Evolutionary conservation across 768 basidiomycete genomes (phyloP).

Genomic region (Tricholoma sp.): DNA sequence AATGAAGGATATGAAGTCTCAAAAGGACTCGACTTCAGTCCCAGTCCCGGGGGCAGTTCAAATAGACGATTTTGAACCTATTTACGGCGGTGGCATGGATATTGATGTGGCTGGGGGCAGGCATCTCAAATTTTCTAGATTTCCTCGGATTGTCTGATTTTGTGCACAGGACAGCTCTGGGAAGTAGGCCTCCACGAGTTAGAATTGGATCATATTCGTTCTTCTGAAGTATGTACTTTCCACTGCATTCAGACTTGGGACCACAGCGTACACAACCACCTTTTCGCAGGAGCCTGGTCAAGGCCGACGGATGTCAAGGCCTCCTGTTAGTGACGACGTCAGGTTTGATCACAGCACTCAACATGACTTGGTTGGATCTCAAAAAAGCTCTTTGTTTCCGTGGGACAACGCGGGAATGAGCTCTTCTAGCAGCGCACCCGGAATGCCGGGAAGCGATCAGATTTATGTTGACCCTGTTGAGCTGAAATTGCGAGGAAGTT

Average conservation of each 20-base stretch:
- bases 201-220: slow-evolving; percentile 20
- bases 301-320: slow-evolving; percentile 67
- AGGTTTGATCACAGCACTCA: slow-evolving; percentile 37
- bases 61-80: not conserved
- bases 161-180: not conserved
- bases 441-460: slow-evolving; percentile 37
- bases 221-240: slow-evolving; percentile 53
- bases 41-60: not conserved
- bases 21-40: not conserved
- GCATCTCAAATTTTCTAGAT: not conserved
- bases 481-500: slow-evolving; percentile 48
- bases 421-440: slow-evolving; percentile 48
- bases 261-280: not conserved
- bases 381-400: slow-evolving; percentile 69
- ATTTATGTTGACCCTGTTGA: slow-evolving; percentile 50
- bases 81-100: not conserved
- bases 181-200: slow-evolving; percentile 6
- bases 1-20: slow-evolving; percentile 11
- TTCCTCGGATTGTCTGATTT: not conserved
- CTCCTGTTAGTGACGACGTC: slow-evolving; percentile 45
- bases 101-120: slow-evolving; percentile 6
- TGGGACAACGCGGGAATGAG: slow-evolving; percentile 76
- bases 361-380: slow-evolving; percentile 44
- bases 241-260: not conserved
- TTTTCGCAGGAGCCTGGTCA: slow-evolving; percentile 72